Evolutionary conservation across 768 basidiomycete genomes (phyloP), one percentile per base, ranked within the genome.

Genomic region (Psilocybe azurescens): DNA sequence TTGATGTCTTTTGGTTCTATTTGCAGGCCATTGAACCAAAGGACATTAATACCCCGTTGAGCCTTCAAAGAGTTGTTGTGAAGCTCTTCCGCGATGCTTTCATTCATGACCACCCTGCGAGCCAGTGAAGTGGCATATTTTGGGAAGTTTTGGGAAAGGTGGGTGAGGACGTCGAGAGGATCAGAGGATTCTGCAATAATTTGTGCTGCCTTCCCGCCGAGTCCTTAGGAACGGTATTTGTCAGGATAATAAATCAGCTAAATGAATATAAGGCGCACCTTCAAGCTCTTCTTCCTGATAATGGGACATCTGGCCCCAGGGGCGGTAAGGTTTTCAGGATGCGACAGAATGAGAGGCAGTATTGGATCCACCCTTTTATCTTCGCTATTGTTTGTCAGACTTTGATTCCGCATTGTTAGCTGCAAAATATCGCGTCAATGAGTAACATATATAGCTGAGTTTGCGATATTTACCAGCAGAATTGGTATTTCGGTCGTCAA

Each of bases 131-230:
- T 81, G 1, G 89, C 89, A 69, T 96, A 97, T 71, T 86, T 90
- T 0, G 97, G 96, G 76, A 98, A 97, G 74, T 96, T 89, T 69
- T 95, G 92, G 0, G 92, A 83, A 20, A 99, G 83, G 13, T 86
- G 81, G 50, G 80, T 83, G 38, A 97, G 81, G 0, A 84, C 83
- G 10, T 73, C 65, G 20, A 93, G 78, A 3, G 84, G 84, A 11
- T 81, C 53, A 29, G 78, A 58, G 18, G 93, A 88, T 30, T 86
- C 76, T 38, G 84, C 78, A 58, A 98, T 84, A 48, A 97, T 84
- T 63, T 95, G 91, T 3, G 87, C 78, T 2, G 93, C 86, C 74
- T 93, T 86, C 5, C 86, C 67, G 7, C 93, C 93, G 49, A 98
- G 83, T 32, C 80, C 87, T 87, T 67, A 14, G 32, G 55, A 20